A percentile compares a stretch with the other conserved stretches of the same genome.
These are phyloP conservation scores for Colletotrichum cereale DNA, from an alignment of 2,329 filamentous ascomycete genomes.

Conservation along the genomic window DNA sequence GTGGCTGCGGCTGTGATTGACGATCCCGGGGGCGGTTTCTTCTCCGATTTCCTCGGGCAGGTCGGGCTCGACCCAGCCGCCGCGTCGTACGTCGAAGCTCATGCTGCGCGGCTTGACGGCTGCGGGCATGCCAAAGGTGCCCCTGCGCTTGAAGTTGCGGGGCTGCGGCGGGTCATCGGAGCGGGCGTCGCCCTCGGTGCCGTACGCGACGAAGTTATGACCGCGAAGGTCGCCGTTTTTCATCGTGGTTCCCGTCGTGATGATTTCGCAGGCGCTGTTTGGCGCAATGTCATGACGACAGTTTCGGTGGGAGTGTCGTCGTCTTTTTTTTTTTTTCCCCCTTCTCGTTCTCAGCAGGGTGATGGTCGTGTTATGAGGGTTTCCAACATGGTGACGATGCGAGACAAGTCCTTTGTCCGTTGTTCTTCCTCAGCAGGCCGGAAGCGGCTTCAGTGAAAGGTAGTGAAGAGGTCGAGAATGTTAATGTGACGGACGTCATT, in stretches of 20 bases:
- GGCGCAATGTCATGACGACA: constrained; percentile 16
- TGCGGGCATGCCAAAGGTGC: constrained; percentile 9
- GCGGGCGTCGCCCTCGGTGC: not conserved
- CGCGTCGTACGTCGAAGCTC: not conserved
- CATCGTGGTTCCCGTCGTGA: constrained; percentile 9
- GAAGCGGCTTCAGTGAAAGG: not conserved
- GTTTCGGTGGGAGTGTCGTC: not conserved
- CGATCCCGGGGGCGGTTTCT: constrained; percentile 54
- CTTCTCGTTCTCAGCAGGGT: not conserved
- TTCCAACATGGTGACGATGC: not conserved
- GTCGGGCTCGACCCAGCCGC: constrained; percentile 43
- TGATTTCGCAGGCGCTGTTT: not conserved
- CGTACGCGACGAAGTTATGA: not conserved
- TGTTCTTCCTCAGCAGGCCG: not conserved
- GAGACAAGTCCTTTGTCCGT: not conserved
- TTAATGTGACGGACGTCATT: not conserved
- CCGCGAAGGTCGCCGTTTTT: constrained; percentile 15
- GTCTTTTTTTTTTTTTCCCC: not conserved
- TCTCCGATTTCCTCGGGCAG: constrained; percentile 53
- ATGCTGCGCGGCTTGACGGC: not conserved
- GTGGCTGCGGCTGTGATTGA: not conserved
- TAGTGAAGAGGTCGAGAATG: not conserved
- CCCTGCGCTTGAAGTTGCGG: not conserved
- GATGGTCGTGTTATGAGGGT: not conserved
- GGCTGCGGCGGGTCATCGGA: not conserved